Percentiles rank a stretch among this genome's conserved stretches.
These are phyloP conservation scores for Cryptosporidium sp. DNA, from an alignment of 169 alveolate genomes.

Conservation along the genomic window DNA sequence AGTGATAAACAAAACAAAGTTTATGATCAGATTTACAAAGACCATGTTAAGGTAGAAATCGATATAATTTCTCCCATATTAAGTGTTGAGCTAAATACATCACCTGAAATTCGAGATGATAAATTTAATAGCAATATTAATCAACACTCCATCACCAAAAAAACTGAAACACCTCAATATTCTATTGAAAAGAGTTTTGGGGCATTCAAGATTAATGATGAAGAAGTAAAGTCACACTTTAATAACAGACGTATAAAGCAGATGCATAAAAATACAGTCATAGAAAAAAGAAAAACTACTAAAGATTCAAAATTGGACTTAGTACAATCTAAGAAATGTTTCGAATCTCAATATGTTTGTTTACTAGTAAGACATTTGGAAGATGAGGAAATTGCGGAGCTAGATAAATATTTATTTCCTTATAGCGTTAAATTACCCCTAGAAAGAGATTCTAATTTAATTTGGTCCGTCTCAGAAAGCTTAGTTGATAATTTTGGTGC, in stretches of 20 bases:
- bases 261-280: neutral
- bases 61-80: neutral
- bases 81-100: neutral
- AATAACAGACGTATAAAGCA: neutral
- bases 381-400: slow-evolving; percentile 9
- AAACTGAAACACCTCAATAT: neutral
- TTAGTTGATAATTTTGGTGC: slow-evolving; percentile 60
- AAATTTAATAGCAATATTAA: neutral
- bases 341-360: slow-evolving; percentile 32
- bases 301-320: neutral
- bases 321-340: neutral
- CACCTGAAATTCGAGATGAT: neutral
- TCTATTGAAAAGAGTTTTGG: neutral
- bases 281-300: neutral
- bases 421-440: neutral
- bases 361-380: slow-evolving; percentile 21
- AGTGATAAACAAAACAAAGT: neutral
- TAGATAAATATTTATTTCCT: slow-evolving; percentile 11
- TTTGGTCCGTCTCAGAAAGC: slow-evolving; percentile 59
- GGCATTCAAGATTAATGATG: neutral
- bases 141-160: neutral
- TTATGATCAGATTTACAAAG: neutral
- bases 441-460: slow-evolving; percentile 8
- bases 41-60: neutral
- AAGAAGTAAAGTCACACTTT: neutral